Percentiles rank a stretch among this genome's conserved stretches.
Conservation (phyloP, 2,329 filamentous ascomycete species). For the Fusarium napiforme region DNA sequence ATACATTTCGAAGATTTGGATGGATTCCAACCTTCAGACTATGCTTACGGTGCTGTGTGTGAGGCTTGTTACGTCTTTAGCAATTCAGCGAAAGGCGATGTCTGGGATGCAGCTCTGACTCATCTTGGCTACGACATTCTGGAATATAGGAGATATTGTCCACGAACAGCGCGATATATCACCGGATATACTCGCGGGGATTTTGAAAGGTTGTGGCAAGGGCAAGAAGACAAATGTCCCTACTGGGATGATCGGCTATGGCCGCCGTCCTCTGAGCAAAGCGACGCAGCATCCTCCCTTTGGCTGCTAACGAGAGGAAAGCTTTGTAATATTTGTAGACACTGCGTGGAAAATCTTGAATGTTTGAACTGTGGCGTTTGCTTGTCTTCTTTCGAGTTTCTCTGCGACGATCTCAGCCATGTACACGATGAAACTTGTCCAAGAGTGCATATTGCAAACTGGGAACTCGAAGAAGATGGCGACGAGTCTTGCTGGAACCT, state of each 20-base stretch:
- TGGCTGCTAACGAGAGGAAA: too few species aligned
- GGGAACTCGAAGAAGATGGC: rapidly evolving
- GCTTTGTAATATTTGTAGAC: rapidly evolving
- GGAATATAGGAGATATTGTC: rapidly evolving
- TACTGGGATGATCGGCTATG: slow-evolving; percentile 3
- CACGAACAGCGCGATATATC: not conserved
- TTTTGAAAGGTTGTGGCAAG: not conserved
- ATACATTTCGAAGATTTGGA: too few species aligned
- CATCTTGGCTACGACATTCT: not conserved
- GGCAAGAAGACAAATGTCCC: not conserved
- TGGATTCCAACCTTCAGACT: too few species aligned
- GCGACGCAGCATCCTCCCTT: too few species aligned
- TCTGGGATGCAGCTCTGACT: not conserved
- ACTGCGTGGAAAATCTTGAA: too few species aligned
- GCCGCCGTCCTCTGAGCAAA: not conserved
- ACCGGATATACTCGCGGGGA: not conserved
- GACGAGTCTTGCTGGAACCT: rapidly evolving
- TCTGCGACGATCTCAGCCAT: rapidly evolving
- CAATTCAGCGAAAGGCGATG: not conserved
- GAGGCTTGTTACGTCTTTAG: not conserved
- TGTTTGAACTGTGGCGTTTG: not conserved
- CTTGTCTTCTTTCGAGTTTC: not conserved
- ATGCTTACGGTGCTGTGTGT: not conserved
- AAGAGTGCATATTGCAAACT: rapidly evolving
- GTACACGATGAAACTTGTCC: rapidly evolving